Evolutionary conservation across 2,329 filamentous ascomycete genomes (phyloP).

Genomic region (Volutella citrinella): DNA sequence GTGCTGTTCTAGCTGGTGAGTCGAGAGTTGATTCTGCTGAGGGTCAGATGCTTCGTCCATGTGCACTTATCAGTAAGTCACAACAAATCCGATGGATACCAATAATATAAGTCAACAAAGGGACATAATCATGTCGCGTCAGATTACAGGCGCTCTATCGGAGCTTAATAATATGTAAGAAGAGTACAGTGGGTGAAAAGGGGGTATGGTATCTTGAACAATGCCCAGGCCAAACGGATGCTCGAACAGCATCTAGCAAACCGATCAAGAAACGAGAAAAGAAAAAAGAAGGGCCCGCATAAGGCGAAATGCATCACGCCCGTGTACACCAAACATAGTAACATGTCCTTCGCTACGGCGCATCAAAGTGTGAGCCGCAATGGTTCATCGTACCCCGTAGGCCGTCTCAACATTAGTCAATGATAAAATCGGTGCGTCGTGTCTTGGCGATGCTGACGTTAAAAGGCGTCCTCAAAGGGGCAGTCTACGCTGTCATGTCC

Average conservation of each 20-base stretch:
- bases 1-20: too few species aligned
- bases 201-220: conserved; percentile 33
- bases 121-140: conserved; percentile 14
- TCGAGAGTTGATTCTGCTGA: too few species aligned
- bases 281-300: conserved; percentile 15
- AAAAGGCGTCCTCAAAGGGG: conserved; percentile 82
- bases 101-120: too few species aligned
- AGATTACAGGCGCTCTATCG: conserved; percentile 20
- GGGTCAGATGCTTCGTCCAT: too few species aligned
- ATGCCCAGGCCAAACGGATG: conserved; percentile 28
- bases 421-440: too few species aligned
- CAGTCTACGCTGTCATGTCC: conserved; percentile 96
- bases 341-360: conserved; percentile 7
- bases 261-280: conserved; percentile 12
- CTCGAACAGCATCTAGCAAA: conserved; percentile 18
- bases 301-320: conserved; percentile 26
- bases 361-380: conserved; percentile 1
- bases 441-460: too few species aligned
- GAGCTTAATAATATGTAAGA: conserved; percentile 11
- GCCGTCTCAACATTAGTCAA: background rate
- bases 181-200: conserved; percentile 19
- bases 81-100: too few species aligned
- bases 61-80: too few species aligned
- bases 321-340: conserved; percentile 20
- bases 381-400: background rate